phyloP scores from a whole-genome alignment of 192 early-diverging fungal species.

The Coemansia sp. region DNA sequence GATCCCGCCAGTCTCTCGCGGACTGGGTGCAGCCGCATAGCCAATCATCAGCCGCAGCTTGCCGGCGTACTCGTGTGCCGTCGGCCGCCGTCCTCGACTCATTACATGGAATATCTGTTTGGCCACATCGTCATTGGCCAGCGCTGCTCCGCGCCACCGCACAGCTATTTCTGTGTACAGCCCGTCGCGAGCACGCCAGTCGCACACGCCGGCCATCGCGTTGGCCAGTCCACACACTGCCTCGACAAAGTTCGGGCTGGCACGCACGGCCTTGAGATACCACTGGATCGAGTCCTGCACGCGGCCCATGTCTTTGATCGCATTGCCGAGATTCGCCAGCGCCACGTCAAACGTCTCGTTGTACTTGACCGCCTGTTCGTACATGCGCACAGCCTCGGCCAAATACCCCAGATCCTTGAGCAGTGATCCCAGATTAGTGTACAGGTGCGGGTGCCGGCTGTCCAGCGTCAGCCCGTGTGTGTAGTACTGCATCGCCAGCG shows the following conservation, averaged over 20 bases:
- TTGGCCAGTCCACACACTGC: slow-evolving; percentile 91
- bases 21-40: slow-evolving; percentile 13
- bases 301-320: slow-evolving; percentile 86
- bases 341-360: slow-evolving; percentile 90
- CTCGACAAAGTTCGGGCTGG: slow-evolving; percentile 89
- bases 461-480: slow-evolving; percentile 82
- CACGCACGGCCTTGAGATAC: slow-evolving; percentile 79
- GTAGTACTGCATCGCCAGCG: slow-evolving; percentile 82
- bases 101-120: slow-evolving; percentile 44
- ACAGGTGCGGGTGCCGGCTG: slow-evolving; percentile 80
- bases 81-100: slow-evolving; percentile 34
- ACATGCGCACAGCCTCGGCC: slow-evolving; percentile 82
- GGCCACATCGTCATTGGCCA: slow-evolving; percentile 31
- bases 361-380: slow-evolving; percentile 81
- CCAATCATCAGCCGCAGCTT: slow-evolving; percentile 30
- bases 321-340: slow-evolving; percentile 89
- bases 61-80: slow-evolving; percentile 10
- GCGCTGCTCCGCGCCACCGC: slow-evolving; percentile 24
- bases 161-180: slow-evolving; percentile 48
- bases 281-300: slow-evolving; percentile 86
- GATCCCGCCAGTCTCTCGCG: neutral
- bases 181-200: slow-evolving; percentile 81
- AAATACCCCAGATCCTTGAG: slow-evolving; percentile 88
- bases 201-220: slow-evolving; percentile 81
- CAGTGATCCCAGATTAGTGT: slow-evolving; percentile 90